Evolutionary conservation across 768 basidiomycete genomes (phyloP), one percentile per base, ranked within the genome.

Genomic region (Lactarius sanguifluus): DNA sequence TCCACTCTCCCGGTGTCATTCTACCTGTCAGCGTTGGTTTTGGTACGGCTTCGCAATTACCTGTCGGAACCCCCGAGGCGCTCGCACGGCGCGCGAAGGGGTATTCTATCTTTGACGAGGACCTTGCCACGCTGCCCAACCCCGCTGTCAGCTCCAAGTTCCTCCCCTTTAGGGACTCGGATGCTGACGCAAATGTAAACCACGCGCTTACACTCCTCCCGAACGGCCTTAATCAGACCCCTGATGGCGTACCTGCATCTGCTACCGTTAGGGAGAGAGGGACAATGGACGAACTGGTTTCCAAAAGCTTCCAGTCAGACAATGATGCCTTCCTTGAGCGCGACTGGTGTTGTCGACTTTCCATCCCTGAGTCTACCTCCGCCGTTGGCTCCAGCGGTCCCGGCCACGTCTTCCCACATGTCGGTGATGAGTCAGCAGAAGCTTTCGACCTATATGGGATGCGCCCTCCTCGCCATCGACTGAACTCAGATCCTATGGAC

Each of bases 171-270:
- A 75, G 74, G 57, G 86, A 86, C 65, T 63, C 74, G 50, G 80
- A 81, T 47, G 67, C 74, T 1, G 73, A 73, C n/a, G 70, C 72
- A 32, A 72, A 75, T 62, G 70, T 80, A 54, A 80, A 81, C 15
- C 76, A 75, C 34, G 81, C 83, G 30, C 76, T 82, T 58, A 81
- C 82, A 12, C 76, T 85, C 64, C 84, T 89, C 64, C 84, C 87
- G 40, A 80, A 81, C 57, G 81, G 82, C 71, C 77, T 87, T 34
- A 83, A 86, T 68, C 77, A 81, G 60, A 84, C 86, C 28, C 76
- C 88, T 32, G 58, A 67, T n/a, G 52, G 41, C 62, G 57, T 56
- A 36, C 36, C 62, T 59, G 28, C 58, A 47, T 45, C 62, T 16
- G 15, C 23, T 43, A 15, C 40, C 30, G 36, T 50, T 2, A 34